Base-by-base conservation (phyloP, 129 eudicot species). In the Flaveria bidentis region DNA sequence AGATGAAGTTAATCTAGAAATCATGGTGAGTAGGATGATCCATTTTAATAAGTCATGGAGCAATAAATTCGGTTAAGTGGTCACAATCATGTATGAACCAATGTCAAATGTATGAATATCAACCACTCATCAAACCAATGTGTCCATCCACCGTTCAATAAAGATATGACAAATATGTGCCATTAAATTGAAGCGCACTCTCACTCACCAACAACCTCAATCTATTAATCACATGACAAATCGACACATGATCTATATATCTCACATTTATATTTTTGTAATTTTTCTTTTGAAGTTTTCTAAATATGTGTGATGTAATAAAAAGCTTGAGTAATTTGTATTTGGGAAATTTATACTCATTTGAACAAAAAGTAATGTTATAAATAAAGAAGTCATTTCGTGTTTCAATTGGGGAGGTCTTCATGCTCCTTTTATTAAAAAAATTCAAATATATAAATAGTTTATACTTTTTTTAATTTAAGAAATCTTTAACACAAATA, bases 101-200 rank as follows among this genome's bases (percentile, higher is more conserved):
- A 36, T 63, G 52, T 80, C 83, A 42, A 80, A 57, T 5, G 15
- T 4, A 71, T 71, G 77, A 78, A 72, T 63, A 72, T 36, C 62
- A 80, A 73, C 83, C 83, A 65, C 75, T 74, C 69, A 65, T 79
- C 49, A 14, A 63, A 72, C 47, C 41, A 51, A 50, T 65, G 78
- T 68, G 52, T 42, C 78, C 79, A 52, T 80, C 41, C 52, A 73
- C 68, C 83, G 44, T 55, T 66, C 69, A 68, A 39, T 25, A 26
- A 33, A 65, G 30, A 56, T 56, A 14, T 69, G 52, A 12, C 67
- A 49, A 63, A 77, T 67, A 75, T 56, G 39, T 72, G 50, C 61
- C 79, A 65, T 66, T 69, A 42, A 58, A 9, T 44, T 74, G 45
- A 25, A 77, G 36, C 49, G 58, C 28, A 47, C 67, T 26, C 17